Conservation (phyloP, 495 filamentous ascomycete genomes). For the Penicillium salamii region DNA sequence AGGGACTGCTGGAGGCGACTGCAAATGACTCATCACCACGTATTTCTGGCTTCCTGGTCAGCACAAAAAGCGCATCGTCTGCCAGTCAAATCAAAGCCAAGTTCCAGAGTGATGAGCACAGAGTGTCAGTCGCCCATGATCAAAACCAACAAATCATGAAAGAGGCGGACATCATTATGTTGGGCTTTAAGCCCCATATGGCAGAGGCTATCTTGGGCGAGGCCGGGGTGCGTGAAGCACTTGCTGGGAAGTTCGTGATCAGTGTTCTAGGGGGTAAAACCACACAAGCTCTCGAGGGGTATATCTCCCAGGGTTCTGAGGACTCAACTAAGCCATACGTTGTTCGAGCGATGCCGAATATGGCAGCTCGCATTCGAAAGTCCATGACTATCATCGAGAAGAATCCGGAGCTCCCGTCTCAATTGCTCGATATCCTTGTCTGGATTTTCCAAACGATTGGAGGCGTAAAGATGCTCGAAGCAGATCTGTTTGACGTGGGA, state of each 20-base stretch:
- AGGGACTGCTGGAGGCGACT: slow-evolving; percentile 8
- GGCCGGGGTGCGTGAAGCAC: slow-evolving; percentile 11
- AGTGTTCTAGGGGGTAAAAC: slow-evolving; percentile 78
- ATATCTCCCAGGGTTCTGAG: slow-evolving; percentile 42
- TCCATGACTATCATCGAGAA: slow-evolving; percentile 23
- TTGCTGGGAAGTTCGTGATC: slow-evolving; percentile 73
- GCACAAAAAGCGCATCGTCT: slow-evolving; percentile 10
- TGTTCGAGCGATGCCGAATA: slow-evolving; percentile 23
- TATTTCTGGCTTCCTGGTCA: slow-evolving; percentile 9
- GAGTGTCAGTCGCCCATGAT: neutral
- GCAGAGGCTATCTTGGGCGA: slow-evolving; percentile 13
- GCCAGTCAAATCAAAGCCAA: neutral
- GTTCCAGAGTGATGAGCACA: neutral
- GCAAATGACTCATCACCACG: slow-evolving; percentile 6
- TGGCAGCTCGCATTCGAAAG: slow-evolving; percentile 19
- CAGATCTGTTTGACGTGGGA: slow-evolving; percentile 17
- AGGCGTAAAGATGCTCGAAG: slow-evolving; percentile 12
- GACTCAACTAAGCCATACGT: slow-evolving; percentile 6
- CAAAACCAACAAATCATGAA: neutral
- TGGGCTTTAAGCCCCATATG: slow-evolving; percentile 25
- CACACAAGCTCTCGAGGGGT: slow-evolving; percentile 56
- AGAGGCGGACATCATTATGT: slow-evolving; percentile 12
- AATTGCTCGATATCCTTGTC: slow-evolving; percentile 5
- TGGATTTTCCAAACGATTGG: slow-evolving; percentile 11
- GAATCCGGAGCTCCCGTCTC: neutral